These are phyloP conservation scores for Boletellus sp. DNA, from an alignment of 768 basidiomycete species.

Conservation along the genomic window DNA sequence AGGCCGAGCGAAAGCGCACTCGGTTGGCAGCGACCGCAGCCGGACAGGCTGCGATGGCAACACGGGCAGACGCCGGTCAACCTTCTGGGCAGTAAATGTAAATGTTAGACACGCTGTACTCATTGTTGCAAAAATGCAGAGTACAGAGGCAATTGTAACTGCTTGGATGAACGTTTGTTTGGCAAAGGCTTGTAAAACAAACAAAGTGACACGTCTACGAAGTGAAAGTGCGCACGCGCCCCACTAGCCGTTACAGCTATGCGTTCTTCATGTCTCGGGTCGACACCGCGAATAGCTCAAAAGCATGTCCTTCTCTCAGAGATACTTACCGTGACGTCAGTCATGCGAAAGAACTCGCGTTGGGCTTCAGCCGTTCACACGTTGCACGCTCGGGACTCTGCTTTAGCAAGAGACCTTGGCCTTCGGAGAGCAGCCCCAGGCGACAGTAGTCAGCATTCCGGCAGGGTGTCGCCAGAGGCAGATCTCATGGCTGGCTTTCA, in stretches of 20 bases:
- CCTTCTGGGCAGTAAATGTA: conserved; percentile 38
- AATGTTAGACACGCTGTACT: conserved; percentile 15
- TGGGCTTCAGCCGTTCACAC: conserved; percentile 80
- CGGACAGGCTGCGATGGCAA: conserved; percentile 83
- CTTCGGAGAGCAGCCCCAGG: conserved; percentile 58
- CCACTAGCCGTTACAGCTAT: conserved; percentile 6
- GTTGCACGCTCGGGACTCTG: conserved; percentile 58
- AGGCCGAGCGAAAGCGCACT: conserved; percentile 92
- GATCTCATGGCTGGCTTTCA: conserved; percentile 91
- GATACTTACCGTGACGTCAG: conserved; percentile 85
- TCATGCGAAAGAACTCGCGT: conserved; percentile 97
- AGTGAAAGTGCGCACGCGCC: not conserved
- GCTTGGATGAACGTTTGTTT: conserved; percentile 17
- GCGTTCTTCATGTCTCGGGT: conserved; percentile 10
- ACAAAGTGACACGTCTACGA: conserved; percentile 19
- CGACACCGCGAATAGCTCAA: conserved; percentile 40
- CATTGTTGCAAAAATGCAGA: conserved; percentile 4
- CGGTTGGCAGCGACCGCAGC: conserved; percentile 89
- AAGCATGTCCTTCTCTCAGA: conserved; percentile 86
- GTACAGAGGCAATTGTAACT: not conserved
- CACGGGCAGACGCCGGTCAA: conserved; percentile 42
- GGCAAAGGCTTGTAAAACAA: conserved; percentile 23
- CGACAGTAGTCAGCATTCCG: conserved; percentile 38
- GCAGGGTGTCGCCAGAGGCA: conserved; percentile 62
- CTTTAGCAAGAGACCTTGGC: conserved; percentile 71